Evolutionary conservation across 768 basidiomycete genomes (phyloP).

Genomic region (Obba rivulosa): DNA sequence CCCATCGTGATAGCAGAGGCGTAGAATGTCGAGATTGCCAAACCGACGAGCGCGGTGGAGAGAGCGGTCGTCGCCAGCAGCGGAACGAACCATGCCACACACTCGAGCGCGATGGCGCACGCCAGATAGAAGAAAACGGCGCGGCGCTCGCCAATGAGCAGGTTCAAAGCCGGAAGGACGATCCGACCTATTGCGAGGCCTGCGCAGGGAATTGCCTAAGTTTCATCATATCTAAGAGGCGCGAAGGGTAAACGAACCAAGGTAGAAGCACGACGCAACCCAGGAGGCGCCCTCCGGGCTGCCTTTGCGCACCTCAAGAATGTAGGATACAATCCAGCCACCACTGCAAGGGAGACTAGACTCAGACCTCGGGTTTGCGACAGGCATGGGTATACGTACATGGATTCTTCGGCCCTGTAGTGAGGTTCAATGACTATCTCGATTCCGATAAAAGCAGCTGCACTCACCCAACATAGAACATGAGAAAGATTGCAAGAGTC

Average conservation of each 20-base stretch:
- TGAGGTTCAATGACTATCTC: not conserved
- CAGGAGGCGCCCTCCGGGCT: constrained; percentile 23
- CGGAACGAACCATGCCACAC: constrained; percentile 20
- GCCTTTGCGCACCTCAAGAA: constrained; percentile 22
- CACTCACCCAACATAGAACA: constrained; percentile 21
- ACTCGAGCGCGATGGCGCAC: constrained; percentile 25
- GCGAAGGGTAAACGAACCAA: constrained; percentile 12
- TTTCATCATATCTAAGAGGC: not conserved
- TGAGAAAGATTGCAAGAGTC: constrained; percentile 22
- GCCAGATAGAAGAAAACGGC: constrained; percentile 24
- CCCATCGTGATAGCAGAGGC: constrained; percentile 20
- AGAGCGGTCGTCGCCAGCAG: constrained; percentile 21
- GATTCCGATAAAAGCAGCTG: not conserved
- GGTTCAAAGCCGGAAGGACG: constrained; percentile 21
- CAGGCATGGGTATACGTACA: constrained; percentile 11
- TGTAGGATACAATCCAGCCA: constrained; percentile 26
- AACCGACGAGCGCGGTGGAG: constrained; percentile 25
- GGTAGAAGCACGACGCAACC: constrained; percentile 24
- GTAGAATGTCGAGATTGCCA: constrained; percentile 27
- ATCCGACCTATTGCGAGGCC: constrained; percentile 25
- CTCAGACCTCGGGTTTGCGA: not conserved
- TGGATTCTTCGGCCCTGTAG: constrained; percentile 20
- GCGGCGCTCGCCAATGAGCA: constrained; percentile 23
- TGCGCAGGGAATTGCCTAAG: not conserved
- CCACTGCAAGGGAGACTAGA: constrained; percentile 11